phyloP scores from a whole-genome alignment of 371 early-diverging fungal genomes.

The Rhizoclosmatium hyalinum region DNA sequence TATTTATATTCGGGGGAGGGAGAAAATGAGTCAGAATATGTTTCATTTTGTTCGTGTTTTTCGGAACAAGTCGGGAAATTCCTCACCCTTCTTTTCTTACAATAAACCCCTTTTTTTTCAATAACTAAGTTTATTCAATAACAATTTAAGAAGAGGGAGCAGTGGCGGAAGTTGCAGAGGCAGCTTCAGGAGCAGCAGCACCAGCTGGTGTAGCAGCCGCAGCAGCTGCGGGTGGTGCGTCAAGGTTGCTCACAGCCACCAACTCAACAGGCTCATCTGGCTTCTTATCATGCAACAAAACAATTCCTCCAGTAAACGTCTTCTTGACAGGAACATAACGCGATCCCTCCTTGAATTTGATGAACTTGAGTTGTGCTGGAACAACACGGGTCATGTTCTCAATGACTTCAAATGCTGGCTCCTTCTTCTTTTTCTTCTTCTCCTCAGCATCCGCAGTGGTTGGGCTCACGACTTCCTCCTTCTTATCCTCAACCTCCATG shows the following conservation, averaged over 20 bases:
- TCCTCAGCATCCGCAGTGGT: slow-evolving; percentile 51
- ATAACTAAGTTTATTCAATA: not conserved
- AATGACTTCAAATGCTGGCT: slow-evolving; percentile 73
- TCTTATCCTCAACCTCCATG: slow-evolving; percentile 60
- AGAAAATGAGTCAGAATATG: no score
- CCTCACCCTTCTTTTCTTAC: no score
- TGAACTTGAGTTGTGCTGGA: slow-evolving; percentile 83
- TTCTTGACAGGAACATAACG: slow-evolving; percentile 90
- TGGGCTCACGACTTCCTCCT: slow-evolving; percentile 13
- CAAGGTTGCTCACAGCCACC: slow-evolving; percentile 39
- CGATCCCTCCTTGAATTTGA: slow-evolving; percentile 81
- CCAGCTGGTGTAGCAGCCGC: not conserved
- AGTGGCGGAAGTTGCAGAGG: not conserved
- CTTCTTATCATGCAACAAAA: slow-evolving; percentile 71
- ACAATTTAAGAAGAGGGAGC: not conserved
- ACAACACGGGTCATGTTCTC: slow-evolving; percentile 90
- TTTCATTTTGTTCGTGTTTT: no score
- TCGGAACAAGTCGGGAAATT: no score
- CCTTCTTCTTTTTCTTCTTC: slow-evolving; percentile 65
- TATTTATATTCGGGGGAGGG: no score
- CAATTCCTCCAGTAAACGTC: slow-evolving; percentile 74
- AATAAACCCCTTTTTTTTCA: not conserved
- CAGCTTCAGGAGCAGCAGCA: slow-evolving; percentile 5
- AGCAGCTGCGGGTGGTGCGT: not conserved
- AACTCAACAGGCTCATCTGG: slow-evolving; percentile 62